Percentiles rank a stretch among this genome's conserved stretches.
Conservation (phyloP, 2,329 filamentous ascomycete species). For the Epichloe gansuensis region DNA sequence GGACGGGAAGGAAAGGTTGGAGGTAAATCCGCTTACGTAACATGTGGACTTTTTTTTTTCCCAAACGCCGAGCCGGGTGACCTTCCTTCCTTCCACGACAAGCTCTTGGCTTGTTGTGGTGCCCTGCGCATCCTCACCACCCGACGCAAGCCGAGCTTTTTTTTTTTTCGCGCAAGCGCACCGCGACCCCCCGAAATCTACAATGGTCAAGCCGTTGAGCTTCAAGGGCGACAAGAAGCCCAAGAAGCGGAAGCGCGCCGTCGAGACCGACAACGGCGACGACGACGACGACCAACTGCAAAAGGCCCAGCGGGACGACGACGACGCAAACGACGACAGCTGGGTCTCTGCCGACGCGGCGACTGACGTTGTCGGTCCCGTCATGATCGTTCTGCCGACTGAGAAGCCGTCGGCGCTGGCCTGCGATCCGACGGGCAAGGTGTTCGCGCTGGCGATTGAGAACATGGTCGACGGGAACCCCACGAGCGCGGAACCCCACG, state of each 20-base stretch:
- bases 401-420: constrained; percentile 62
- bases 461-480: constrained; percentile 79
- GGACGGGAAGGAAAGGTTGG: not conserved
- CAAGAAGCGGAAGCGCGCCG: constrained; percentile 76
- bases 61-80: no score
- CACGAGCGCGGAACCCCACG: constrained; percentile 81
- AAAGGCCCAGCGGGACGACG: constrained; percentile 14
- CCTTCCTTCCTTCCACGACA: no score
- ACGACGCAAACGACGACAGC: constrained; percentile 56
- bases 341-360: constrained; percentile 78
- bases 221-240: constrained; percentile 97
- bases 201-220: constrained; percentile 75
- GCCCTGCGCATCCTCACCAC: no score
- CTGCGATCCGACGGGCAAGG: constrained; percentile 73
- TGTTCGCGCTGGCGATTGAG: constrained; percentile 71
- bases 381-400: constrained; percentile 72
- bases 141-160: not conserved
- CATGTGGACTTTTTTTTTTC: no score
- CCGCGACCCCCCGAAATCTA: not conserved
- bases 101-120: no score
- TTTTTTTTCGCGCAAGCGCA: not conserved
- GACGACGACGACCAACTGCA: constrained; percentile 28
- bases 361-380: constrained; percentile 65
- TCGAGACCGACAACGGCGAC: constrained; percentile 31
- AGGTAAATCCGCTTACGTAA: constrained; percentile 13